Evolutionary conservation across 257 asterid species (phyloP).

Genomic region (Primulina eburnea): DNA sequence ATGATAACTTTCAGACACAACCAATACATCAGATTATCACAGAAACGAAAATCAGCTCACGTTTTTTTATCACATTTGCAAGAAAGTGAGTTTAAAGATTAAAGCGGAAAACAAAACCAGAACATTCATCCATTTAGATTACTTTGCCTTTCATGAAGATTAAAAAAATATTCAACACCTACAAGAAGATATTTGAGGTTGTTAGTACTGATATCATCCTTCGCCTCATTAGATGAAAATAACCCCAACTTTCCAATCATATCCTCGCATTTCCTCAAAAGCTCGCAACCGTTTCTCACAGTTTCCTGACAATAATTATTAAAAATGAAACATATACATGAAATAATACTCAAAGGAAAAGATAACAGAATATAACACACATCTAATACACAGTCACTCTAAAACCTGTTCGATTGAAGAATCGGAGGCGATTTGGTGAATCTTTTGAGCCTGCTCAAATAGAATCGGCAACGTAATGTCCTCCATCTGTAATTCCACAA

Average conservation of each 20-base stretch:
- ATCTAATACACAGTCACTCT: neutral
- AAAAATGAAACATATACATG: neutral
- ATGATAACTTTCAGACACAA: neutral
- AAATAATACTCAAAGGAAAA: neutral
- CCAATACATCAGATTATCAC: neutral
- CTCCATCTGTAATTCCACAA: constrained; percentile 51
- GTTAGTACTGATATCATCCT: constrained; percentile 83
- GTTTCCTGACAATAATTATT: constrained; percentile 39
- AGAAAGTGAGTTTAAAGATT: neutral
- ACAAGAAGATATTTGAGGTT: constrained; percentile 87
- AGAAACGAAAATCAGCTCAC: neutral
- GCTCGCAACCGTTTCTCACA: constrained; percentile 64
- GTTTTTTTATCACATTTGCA: neutral
- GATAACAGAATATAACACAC: neutral
- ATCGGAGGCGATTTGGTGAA: constrained; percentile 51
- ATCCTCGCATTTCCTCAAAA: constrained; percentile 71
- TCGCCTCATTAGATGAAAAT: constrained; percentile 81
- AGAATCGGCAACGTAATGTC: constrained; percentile 55
- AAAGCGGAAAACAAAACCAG: neutral
- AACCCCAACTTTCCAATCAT: constrained; percentile 81
- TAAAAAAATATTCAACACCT: constrained; percentile 27
- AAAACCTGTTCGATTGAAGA: constrained; percentile 54
- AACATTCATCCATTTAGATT: neutral
- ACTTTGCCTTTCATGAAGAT: neutral
- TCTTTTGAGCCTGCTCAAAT: constrained; percentile 54